Evolutionary conservation across 352 stramenopile species (phyloP), one percentile per base, ranked within the genome.

Genomic region (Globisporangium nagaii): DNA sequence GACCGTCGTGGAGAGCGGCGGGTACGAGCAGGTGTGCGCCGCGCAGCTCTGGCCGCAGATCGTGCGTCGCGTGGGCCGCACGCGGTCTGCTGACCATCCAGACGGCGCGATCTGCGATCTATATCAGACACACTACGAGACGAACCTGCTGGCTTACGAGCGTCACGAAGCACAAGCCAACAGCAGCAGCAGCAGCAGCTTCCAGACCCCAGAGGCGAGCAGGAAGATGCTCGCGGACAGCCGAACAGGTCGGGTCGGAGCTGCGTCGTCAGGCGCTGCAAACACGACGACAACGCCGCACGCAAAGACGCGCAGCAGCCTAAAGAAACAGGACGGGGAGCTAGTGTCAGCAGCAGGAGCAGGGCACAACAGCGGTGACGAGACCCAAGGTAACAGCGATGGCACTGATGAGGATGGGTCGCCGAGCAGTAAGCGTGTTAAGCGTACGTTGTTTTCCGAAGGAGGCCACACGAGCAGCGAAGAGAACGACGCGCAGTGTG

Each of bases 391-490:
- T 50, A 58, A 62, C 4, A 34, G 41, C 15, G 54, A 44, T 49
- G 44, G 25, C n/a, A 42, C 39, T 58, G 51, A 56, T 45, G 50
- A 40, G 20, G 36, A 56, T 39, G 42, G 30, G 11, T 70, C 57
- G 7, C 62, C 66, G 11, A 54, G 45, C 37, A 37, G 56, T 28
- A 71, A 73, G 50, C 61, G 67, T 5, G 78, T 88, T 9, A 90
- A 90, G 56, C 73, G 78, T 5, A 88, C 76, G 17, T 39, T 90
- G 36, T 88, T 87, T 50, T 74, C 72, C 3, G 78, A 86, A 15
- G 70, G 66, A 13, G 71, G 65, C 17, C 62, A 79, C 51, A 79
- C 72, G 2, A 86, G 71, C 53, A 74, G 69, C 28, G 76, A 84
- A 42, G 75, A 89, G 43, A 83, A 78, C 56, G 75, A 85, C n/a